phyloP scores from a whole-genome alignment of 1,284 basidiomycete species.

The Xerocomus tenax region DNA sequence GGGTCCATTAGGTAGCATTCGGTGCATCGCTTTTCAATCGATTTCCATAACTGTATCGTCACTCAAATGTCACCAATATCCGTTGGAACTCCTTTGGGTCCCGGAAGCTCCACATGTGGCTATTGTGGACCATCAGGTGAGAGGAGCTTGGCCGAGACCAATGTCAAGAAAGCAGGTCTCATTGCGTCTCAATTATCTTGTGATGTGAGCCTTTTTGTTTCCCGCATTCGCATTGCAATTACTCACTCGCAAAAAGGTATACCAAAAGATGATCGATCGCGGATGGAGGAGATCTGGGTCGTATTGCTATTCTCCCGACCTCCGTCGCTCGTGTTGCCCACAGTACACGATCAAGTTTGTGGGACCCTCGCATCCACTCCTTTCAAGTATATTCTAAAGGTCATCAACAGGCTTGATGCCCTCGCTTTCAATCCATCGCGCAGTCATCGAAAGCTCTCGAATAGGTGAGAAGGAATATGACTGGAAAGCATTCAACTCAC shows the following conservation, averaged over 20 bases:
- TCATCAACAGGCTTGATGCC: slow-evolving; percentile 58
- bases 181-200: slow-evolving; percentile 40
- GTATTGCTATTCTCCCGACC: slow-evolving; percentile 79
- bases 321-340: slow-evolving; percentile 79
- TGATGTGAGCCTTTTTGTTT: slow-evolving; percentile 33
- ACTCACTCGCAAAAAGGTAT: slow-evolving; percentile 40
- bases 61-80: slow-evolving; percentile 24
- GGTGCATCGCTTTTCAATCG: no score
- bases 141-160: slow-evolving; percentile 28
- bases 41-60: background rate
- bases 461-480: slow-evolving; percentile 40
- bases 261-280: slow-evolving; percentile 75
- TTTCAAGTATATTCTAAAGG: slow-evolving; percentile 4
- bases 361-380: slow-evolving; percentile 4
- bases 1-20: background rate
- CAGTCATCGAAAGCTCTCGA: slow-evolving; percentile 70
- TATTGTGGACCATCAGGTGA: slow-evolving; percentile 19
- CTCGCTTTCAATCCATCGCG: slow-evolving; percentile 64
- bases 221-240: background rate
- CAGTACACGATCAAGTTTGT: slow-evolving; percentile 78
- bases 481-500: background rate
- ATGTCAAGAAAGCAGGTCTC: slow-evolving; percentile 19
- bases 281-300: slow-evolving; percentile 85
- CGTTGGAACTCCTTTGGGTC: slow-evolving; percentile 23
- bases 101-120: background rate